Evolutionary conservation across 257 asterid genomes (phyloP).

Genomic region (Cruciata laevipes): DNA sequence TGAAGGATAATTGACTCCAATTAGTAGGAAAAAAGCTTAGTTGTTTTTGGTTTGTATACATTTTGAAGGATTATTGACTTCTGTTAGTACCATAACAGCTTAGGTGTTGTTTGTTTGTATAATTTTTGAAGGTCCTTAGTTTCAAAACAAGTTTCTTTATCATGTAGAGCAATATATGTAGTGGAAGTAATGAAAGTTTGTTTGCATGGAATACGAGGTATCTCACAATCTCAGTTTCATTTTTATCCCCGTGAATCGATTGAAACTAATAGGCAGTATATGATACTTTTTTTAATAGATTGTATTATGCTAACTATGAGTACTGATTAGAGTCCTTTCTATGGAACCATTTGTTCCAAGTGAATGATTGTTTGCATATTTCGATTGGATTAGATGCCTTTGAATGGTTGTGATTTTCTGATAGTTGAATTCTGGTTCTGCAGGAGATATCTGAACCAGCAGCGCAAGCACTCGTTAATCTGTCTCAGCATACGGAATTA

Average conservation of each 20-base stretch:
- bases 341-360: background rate
- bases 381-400: background rate
- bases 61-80: background rate
- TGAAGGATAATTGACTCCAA: background rate
- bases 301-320: background rate
- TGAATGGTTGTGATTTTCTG: background rate
- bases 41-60: background rate
- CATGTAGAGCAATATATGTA: too few species aligned
- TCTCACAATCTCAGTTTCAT: background rate
- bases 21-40: background rate
- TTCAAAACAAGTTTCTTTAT: too few species aligned
- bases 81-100: too few species aligned
- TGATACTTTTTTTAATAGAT: background rate
- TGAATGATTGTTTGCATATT: background rate
- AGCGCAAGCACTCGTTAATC: conserved; percentile 82
- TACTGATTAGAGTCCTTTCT: background rate
- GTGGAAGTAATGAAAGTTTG: background rate
- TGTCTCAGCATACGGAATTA: conserved; percentile 61
- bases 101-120: too few species aligned
- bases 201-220: background rate
- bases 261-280: background rate
- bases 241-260: background rate
- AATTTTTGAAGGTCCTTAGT: too few species aligned
- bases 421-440: background rate
- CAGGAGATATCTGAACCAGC: conserved; percentile 94